Base-by-base conservation (phyloP, 768 basidiomycete genomes). In the Pleurotus salmoneostramineus region DNA sequence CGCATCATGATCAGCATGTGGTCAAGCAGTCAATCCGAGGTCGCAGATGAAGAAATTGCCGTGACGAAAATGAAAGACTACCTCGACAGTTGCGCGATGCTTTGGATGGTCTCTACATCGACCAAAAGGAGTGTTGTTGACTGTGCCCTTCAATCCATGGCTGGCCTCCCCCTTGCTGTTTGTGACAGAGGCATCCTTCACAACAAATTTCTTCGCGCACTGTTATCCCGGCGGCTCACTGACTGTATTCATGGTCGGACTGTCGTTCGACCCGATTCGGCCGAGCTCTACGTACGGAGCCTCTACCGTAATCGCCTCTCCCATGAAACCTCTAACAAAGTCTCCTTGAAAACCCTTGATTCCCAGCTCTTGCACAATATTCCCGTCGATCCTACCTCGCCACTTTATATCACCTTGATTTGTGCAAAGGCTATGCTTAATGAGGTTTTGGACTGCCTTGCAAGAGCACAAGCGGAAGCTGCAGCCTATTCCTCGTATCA, bases 71-170 rank as follows among this genome's bases (percentile, higher is more conserved):
- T 15, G 7, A 27, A 33, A 15, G n/a, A 43, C 21, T n/a, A 17
- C 6, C 45, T 60, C 15, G 58, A 56, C 45, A 37, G 43, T 8
- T 55, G 44, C 27, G 52, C 46, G 43, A 15, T 60, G 8, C 32
- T 56, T 11, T 56, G 58, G 58, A 34, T 60, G 31, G 17, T 60
- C 10, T 32, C 37, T 35, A 35, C 55, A n/a, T 60, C 54, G 34
- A 60, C 58, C 17, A 60, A 56, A 15, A 34, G 6, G 27, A 21
- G 27, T 11, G 47, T 60, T 11, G 55, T 56, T 21, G 46, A 56
- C 8, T 42, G 47, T 36, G 47, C 52, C 32, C 45, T 56, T 46
- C 54, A 60, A 56, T 54, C 58, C 15, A 36, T 60, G 12, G 27
- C 54, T 11, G 58, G 58, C 31, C 45, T 60, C 17, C 54, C 52